Percentiles rank a stretch among this genome's conserved stretches.
Evolutionary conservation across 2,329 filamentous ascomycete species (phyloP).

Genomic region (Paracamarosporium sp.): DNA sequence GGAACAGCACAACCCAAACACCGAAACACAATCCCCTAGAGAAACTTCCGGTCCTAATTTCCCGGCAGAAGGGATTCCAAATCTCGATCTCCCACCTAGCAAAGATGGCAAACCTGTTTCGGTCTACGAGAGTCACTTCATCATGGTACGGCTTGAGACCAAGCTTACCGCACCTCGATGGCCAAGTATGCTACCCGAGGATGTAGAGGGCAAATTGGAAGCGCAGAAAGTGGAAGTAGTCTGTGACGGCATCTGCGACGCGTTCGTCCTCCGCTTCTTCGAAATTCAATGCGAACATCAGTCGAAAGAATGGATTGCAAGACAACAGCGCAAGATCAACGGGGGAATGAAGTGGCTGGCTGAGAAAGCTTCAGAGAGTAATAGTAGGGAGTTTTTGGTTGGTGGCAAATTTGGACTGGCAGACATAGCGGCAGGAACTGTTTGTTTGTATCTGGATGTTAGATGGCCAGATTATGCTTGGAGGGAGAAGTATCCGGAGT

Average conservation of each 20-base stretch:
- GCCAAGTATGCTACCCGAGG: no score
- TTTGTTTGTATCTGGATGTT: not conserved
- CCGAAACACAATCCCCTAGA: conserved; percentile 50
- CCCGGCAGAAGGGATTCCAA: conserved; percentile 17
- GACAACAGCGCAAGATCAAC: not conserved
- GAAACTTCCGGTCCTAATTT: conserved; percentile 48
- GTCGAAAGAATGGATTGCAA: no score
- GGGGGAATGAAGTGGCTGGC: not conserved
- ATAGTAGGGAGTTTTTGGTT: not conserved
- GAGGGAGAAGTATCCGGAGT: not conserved
- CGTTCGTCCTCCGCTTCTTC: no score
- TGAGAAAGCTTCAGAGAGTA: not conserved
- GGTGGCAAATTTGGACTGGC: not conserved
- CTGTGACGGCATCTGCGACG: no score
- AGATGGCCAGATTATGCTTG: not conserved
- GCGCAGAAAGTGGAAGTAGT: no score
- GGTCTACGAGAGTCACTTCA: no score
- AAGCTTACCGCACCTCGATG: no score
- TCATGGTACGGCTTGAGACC: no score
- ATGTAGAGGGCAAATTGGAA: no score
- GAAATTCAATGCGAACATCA: no score
- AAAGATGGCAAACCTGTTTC: no score
- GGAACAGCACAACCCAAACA: conserved; percentile 49
- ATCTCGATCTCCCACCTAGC: no score
- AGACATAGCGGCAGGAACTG: not conserved